Evolutionary conservation across 805 yeast species (phyloP).

Genomic region (Lipomyces anomalus): DNA sequence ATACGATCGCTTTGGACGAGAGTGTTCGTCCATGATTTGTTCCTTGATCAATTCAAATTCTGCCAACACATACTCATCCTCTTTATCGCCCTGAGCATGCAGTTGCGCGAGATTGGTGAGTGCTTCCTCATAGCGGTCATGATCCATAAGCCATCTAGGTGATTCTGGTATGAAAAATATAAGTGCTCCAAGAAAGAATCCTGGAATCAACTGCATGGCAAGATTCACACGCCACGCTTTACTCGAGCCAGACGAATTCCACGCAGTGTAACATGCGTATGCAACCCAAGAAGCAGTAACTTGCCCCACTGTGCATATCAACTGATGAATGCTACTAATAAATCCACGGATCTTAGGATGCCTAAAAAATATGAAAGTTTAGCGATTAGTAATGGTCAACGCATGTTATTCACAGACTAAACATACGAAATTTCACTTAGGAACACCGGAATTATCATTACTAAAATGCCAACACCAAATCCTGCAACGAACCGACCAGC

Average conservation of each 20-base stretch:
- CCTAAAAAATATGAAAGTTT: too few species aligned
- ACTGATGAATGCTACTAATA: too few species aligned
- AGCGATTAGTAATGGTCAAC: too few species aligned
- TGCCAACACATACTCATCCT: conserved; percentile 4
- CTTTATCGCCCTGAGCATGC: too few species aligned
- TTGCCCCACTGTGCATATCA: too few species aligned
- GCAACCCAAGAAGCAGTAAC: too few species aligned
- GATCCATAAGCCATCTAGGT: conserved; percentile 71
- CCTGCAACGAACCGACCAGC: conserved; percentile 37
- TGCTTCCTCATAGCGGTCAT: conserved; percentile 63
- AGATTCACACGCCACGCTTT: conserved; percentile 73
- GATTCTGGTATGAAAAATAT: conserved; percentile 66
- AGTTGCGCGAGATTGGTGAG: conserved; percentile 3
- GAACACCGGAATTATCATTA: conserved; percentile 58
- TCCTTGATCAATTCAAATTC: conserved; percentile 14
- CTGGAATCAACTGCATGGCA: conserved; percentile 55
- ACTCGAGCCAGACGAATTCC: too few species aligned
- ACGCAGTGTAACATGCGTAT: too few species aligned
- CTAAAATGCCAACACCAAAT: conserved; percentile 54
- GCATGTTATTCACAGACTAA: too few species aligned
- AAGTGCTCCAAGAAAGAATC: conserved; percentile 39
- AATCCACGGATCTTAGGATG: too few species aligned
- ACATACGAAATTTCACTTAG: conserved; percentile 56
- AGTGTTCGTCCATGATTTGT: conserved; percentile 10
- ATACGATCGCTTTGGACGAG: too few species aligned